Evolutionary conservation across 2,329 filamentous ascomycete genomes (phyloP), one percentile per base, ranked within the genome.

Genomic region (Epichloe coenophiala): DNA sequence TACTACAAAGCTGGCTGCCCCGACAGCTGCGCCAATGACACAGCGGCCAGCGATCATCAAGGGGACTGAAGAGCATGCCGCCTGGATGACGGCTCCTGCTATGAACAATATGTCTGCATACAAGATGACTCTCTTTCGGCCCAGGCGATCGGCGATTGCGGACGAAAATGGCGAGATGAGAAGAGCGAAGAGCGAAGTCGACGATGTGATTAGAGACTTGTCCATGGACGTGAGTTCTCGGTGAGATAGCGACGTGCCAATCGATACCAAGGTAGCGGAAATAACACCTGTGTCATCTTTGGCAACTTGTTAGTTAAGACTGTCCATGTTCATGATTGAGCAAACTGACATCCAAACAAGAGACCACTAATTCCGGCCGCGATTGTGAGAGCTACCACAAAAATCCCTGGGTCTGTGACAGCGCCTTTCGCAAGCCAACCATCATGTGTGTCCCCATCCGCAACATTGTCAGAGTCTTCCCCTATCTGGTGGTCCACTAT

Each of bases 1-100:
- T 33, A 88, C 84, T 4, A 94, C 86, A 58, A 94, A 86, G 61
- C 83, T 88, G 8, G 85, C 86, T 2, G 81, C 81, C 15, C 86
- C 86, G 1, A 91, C 83, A 0, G 80, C 86, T 1, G 81, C 71
- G 31, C 86, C 86, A 2, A 91, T 83, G 1, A 89, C 69, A 33
- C 78, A 75, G 4, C 86, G 71, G 0, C 86, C 86, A 0, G 72
- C 56, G 0, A 88, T 78, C 84, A 91, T 88, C 11, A 64, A 62
- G 23, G 12, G 58, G 1, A 91, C 83, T 0, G 73, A 77, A 2
- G 59, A 64, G 52, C 79, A 76, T 44, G 68, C 59, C 1, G 83
- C 80, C 64, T 90, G 86, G 37, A 80, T 60, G 3, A 83, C 57
- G 1, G 86, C 84, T 12, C 86, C 86, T 3, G 74, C 56, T 3